phyloP scores from a whole-genome alignment of 2,329 filamentous ascomycete species.

The Hypoxylon sp. region DNA sequence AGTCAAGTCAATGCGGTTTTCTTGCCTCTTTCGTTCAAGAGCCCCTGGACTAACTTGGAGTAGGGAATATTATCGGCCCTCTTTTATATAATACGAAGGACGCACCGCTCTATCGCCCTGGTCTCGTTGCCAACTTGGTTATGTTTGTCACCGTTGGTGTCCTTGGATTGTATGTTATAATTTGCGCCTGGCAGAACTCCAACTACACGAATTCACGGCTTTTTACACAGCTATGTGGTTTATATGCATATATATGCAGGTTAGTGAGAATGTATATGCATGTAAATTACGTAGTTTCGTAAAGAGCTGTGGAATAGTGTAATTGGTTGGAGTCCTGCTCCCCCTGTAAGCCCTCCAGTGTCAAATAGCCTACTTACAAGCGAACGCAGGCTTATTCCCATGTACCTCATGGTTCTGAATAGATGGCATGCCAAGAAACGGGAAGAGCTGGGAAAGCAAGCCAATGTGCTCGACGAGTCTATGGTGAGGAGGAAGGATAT shows the following conservation, averaged over 20 bases:
- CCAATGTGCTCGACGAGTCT: constrained; percentile 61
- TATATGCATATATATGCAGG: not conserved
- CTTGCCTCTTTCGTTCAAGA: not conserved
- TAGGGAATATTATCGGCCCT: constrained; percentile 74
- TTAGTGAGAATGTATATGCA: not conserved
- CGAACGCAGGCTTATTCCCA: constrained; percentile 49
- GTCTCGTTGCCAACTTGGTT: constrained; percentile 69
- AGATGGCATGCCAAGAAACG: constrained; percentile 59
- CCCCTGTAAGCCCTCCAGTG: not conserved
- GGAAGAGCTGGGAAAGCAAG: constrained; percentile 65
- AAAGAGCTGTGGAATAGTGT: not conserved
- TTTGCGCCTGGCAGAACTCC: not conserved
- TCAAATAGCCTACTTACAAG: constrained; percentile 36
- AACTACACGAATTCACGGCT: not conserved
- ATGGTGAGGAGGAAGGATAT: constrained; percentile 54
- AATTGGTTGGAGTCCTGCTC: not conserved
- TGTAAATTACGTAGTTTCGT: not conserved
- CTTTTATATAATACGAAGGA: constrained; percentile 72
- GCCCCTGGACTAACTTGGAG: constrained; percentile 10
- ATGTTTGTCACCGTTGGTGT: constrained; percentile 70
- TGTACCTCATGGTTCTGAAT: constrained; percentile 63
- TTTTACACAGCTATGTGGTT: not conserved
- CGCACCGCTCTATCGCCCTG: constrained; percentile 68
- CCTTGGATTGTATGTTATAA: constrained; percentile 53
- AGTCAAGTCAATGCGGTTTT: constrained; percentile 3